Percentiles rank a stretch among this genome's conserved stretches.
Conservation (phyloP, 345 rosid species). For the Triadica sebifera region DNA sequence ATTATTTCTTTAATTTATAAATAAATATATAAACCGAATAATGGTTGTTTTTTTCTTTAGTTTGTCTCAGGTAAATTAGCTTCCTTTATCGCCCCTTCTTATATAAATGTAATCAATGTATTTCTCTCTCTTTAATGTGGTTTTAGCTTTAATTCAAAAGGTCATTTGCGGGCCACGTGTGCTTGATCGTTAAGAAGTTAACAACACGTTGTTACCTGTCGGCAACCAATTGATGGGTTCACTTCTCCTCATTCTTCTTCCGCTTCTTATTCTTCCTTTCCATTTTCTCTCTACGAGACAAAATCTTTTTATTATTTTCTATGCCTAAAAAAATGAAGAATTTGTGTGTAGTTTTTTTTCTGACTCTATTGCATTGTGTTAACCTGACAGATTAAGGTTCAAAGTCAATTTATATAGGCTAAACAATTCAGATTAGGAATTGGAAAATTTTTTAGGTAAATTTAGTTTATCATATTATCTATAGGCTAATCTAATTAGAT, state of each 20-base stretch:
- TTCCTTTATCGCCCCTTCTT: neutral
- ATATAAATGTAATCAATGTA: neutral
- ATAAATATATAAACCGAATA: too few relatives aligned
- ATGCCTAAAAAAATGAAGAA: constrained; percentile 10
- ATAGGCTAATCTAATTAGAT: too few relatives aligned
- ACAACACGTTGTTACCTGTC: constrained; percentile 13
- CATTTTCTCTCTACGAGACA: neutral
- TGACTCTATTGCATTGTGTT: constrained; percentile 11
- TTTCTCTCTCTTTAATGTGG: constrained; percentile 13
- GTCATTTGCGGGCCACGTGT: constrained; percentile 28
- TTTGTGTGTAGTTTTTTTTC: neutral
- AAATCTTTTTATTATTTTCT: constrained; percentile 25
- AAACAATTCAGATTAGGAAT: too few relatives aligned
- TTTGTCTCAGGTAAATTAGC: too few relatives aligned
- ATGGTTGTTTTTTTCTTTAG: too few relatives aligned
- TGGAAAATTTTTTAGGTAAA: too few relatives aligned
- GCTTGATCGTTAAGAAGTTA: neutral
- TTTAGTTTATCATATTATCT: too few relatives aligned
- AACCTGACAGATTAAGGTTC: neutral
- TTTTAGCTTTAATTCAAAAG: constrained; percentile 10
- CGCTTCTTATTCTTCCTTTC: neutral
- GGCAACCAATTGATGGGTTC: constrained; percentile 1
- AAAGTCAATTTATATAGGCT: too few relatives aligned
- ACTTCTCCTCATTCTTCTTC: neutral
- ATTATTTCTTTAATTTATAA: too few relatives aligned